These are phyloP conservation scores for Aspergillus sp. DNA, from an alignment of 2,329 filamentous ascomycete species.

Conservation along the genomic window DNA sequence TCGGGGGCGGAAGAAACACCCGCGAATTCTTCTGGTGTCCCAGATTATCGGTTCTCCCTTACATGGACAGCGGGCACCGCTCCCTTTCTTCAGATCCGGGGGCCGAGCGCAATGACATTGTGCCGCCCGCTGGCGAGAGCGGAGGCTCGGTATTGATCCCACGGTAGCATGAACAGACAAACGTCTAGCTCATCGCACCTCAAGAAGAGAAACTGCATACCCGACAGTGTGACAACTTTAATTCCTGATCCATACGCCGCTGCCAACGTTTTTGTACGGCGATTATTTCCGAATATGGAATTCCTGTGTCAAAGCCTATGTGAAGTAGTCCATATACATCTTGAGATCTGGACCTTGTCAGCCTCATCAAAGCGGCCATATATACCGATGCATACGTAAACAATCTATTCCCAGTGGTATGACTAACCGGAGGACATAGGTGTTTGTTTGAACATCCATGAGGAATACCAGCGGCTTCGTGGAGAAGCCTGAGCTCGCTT, in stretches of 20 bases:
- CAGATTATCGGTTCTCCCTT: conserved; percentile 13
- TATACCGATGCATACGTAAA: too few species aligned
- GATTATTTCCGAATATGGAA: neutral
- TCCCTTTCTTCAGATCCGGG: neutral
- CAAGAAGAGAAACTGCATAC: neutral
- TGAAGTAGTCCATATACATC: neutral
- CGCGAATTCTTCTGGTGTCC: conserved; percentile 1
- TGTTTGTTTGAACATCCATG: neutral
- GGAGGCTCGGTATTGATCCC: neutral
- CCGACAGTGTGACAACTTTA: conserved; percentile 2
- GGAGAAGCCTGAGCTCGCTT: neutral
- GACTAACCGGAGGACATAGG: too few species aligned
- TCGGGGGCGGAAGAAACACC: neutral
- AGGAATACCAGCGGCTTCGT: neutral
- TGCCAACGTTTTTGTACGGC: conserved; percentile 10
- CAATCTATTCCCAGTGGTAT: too few species aligned
- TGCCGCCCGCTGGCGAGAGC: neutral
- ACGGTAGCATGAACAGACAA: neutral
- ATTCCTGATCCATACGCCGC: conserved; percentile 14
- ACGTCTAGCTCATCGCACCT: neutral
- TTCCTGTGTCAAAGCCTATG: neutral
- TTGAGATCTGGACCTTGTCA: neutral
- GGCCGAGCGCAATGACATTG: neutral
- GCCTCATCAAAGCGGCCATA: conserved; percentile 7
- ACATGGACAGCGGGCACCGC: conserved; percentile 11